A percentile compares a stretch with the other conserved stretches of the same genome.
phyloP scores from a whole-genome alignment of 345 rosid genomes.

The Gossypium sturtianum region DNA sequence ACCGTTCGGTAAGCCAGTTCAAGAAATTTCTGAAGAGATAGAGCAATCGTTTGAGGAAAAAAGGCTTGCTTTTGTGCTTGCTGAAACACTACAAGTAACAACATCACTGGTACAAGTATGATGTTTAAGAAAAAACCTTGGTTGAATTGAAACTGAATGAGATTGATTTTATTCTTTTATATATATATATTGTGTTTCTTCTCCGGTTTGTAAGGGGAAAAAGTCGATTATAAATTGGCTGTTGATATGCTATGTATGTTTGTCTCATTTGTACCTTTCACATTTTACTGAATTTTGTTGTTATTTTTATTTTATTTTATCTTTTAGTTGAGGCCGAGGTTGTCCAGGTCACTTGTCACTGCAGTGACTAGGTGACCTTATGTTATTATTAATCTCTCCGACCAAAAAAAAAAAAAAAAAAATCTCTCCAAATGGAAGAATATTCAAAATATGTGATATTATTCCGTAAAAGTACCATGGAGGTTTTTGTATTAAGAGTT shows the following conservation, averaged over 20 bases:
- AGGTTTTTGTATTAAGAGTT: no score
- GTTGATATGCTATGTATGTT: conserved; percentile 21
- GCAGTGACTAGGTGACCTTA: no score
- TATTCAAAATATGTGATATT: no score
- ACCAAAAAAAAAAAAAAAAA: no score
- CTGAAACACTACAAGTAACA: conserved; percentile 26
- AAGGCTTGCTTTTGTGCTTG: conserved; percentile 46
- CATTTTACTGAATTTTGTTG: no score
- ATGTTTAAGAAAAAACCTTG: conserved; percentile 11
- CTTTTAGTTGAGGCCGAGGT: no score
- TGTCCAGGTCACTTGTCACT: no score
- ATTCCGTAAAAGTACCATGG: fast-evolving
- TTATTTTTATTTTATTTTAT: no score
- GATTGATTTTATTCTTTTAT: conserved; percentile 4
- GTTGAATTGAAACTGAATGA: not conserved
- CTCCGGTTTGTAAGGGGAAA: conserved; percentile 14
- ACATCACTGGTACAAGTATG: conserved; percentile 41
- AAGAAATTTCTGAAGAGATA: conserved; percentile 38
- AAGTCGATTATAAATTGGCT: conserved; percentile 60
- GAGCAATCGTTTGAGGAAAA: conserved; percentile 91
- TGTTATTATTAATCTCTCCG: no score
- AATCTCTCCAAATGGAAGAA: no score
- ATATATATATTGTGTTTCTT: not conserved
- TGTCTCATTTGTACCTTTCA: no score
- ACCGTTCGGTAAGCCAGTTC: conserved; percentile 25